These are phyloP conservation scores for Silene noctiflora DNA, from an alignment of 179 eudicot species.

Conservation along the genomic window DNA sequence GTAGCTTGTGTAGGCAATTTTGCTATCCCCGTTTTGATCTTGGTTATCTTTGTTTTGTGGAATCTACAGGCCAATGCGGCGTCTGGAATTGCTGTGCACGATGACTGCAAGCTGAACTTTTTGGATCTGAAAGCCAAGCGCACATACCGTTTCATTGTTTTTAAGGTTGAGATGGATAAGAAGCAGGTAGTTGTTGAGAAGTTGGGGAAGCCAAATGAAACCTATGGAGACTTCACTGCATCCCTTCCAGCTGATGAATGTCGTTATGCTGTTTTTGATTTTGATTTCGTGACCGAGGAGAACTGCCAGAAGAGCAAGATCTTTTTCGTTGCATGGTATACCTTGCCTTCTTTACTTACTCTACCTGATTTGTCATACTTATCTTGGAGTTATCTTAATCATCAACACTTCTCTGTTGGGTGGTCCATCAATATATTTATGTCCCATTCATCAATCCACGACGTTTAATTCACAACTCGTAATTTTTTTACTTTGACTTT, in stretches of 20 bases:
- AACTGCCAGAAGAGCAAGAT: conserved; percentile 76
- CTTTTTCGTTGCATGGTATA: conserved; percentile 72
- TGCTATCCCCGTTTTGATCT: neutral
- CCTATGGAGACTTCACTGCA: conserved; percentile 55
- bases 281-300: conserved; percentile 66
- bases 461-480: too few species aligned
- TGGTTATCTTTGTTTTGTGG: conserved; percentile 6
- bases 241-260: conserved; percentile 68
- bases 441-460: too few species aligned
- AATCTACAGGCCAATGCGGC: conserved; percentile 60
- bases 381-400: neutral
- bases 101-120: conserved; percentile 70
- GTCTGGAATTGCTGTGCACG: conserved; percentile 81
- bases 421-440: too few species aligned
- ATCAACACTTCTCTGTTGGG: too few species aligned
- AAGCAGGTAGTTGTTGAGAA: conserved; percentile 68
- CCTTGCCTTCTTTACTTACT: neutral
- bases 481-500: too few species aligned
- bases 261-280: conserved; percentile 67
- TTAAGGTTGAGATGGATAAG: conserved; percentile 58
- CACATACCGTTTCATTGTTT: conserved; percentile 54
- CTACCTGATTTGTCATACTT: neutral
- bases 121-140: conserved; percentile 69
- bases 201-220: conserved; percentile 58
- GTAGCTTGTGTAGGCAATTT: neutral